phyloP scores from a whole-genome alignment of 345 rosid species.

The Crucihimalaya himalaica region DNA sequence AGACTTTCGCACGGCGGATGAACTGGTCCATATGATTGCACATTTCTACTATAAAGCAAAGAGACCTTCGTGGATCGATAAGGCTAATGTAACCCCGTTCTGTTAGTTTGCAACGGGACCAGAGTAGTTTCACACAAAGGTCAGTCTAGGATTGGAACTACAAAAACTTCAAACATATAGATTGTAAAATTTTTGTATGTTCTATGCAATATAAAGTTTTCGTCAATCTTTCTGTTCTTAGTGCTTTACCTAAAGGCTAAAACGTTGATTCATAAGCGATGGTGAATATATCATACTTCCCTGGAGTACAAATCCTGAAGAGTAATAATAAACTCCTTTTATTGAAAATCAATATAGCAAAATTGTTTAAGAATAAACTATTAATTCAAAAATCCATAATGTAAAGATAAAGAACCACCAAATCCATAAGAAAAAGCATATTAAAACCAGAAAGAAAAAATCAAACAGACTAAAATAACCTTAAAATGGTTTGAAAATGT shows the following conservation, averaged over 20 bases:
- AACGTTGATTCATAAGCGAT: not conserved
- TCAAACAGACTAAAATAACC: too few species aligned
- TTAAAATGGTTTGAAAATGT: too few species aligned
- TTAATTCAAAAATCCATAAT: not conserved
- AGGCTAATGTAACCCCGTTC: conserved; percentile 42
- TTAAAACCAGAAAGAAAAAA: not conserved
- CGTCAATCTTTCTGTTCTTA: not conserved
- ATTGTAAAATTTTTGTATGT: not conserved
- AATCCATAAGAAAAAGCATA: not conserved
- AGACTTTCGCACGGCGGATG: conserved; percentile 76
- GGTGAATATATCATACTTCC: not conserved
- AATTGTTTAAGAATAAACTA: not conserved
- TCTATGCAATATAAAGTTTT: not conserved
- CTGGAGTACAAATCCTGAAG: not conserved
- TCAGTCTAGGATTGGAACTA: conserved; percentile 2
- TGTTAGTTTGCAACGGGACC: conserved; percentile 33
- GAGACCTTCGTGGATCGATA: conserved; percentile 71
- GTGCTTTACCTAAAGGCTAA: not conserved
- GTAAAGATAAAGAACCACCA: not conserved
- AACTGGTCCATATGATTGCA: conserved; percentile 87
- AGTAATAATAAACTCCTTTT: not conserved
- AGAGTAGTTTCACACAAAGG: conserved; percentile 1
- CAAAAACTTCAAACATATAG: not conserved
- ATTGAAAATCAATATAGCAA: too few species aligned
- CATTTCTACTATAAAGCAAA: conserved; percentile 91